Evolutionary conservation across 257 asterid genomes (phyloP).

Genomic region (Nicotiana undulata): DNA sequence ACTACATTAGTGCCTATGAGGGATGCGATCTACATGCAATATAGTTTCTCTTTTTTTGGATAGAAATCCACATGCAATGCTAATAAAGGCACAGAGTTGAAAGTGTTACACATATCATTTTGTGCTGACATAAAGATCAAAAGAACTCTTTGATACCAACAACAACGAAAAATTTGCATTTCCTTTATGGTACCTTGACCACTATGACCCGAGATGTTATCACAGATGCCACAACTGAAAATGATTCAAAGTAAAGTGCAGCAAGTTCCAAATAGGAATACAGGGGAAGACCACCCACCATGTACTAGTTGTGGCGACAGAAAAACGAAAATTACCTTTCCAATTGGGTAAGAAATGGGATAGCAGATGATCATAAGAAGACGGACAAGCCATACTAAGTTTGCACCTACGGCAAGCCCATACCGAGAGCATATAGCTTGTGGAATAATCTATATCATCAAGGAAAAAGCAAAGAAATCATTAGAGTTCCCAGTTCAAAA

Average conservation of each 20-base stretch:
- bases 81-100: not conserved
- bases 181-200: not conserved
- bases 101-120: not conserved
- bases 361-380: slow-evolving; percentile 77
- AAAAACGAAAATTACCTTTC: slow-evolving; percentile 45
- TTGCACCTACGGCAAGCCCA: slow-evolving; percentile 98
- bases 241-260: not conserved
- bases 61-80: not conserved
- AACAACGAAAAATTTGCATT: not conserved
- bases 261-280: not conserved
- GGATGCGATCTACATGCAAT: not conserved
- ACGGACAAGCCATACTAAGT: slow-evolving; percentile 87
- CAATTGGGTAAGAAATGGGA: slow-evolving; percentile 88
- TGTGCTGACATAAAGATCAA: not conserved
- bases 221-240: not conserved
- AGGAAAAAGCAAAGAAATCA: slow-evolving; percentile 7
- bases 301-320: not conserved
- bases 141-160: not conserved
- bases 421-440: slow-evolving; percentile 89
- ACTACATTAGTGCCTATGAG: not conserved
- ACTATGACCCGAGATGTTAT: not conserved
- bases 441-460: slow-evolving; percentile 62
- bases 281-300: not conserved
- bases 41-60: not conserved
- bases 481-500: not conserved